Percentiles rank a stretch among this genome's conserved stretches.
Conservation (phyloP, 768 basidiomycete genomes). For the Suillus hirtellus region DNA sequence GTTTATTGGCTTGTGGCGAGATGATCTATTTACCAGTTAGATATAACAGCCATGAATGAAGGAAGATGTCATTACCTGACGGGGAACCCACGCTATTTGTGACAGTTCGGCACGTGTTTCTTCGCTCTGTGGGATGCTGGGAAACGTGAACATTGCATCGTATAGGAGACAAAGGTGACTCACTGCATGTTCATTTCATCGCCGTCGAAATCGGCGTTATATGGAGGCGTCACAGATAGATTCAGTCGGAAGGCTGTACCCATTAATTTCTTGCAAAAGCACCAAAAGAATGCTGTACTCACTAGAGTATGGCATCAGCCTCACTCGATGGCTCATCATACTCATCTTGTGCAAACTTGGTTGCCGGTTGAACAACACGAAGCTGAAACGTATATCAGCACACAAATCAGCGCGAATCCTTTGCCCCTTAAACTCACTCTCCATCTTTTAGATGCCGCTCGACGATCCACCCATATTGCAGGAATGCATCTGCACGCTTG, state of each 20-base stretch:
- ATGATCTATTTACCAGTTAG: slow-evolving; percentile 67
- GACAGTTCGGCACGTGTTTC: slow-evolving; percentile 98
- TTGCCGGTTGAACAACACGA: slow-evolving; percentile 95
- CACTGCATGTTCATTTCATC: slow-evolving; percentile 99
- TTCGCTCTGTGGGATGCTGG: slow-evolving; percentile 94
- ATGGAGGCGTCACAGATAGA: slow-evolving; percentile 96
- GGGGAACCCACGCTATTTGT: slow-evolving; percentile 97
- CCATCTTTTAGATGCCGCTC: slow-evolving; percentile 97
- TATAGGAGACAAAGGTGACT: slow-evolving; percentile 34
- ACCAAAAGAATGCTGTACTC: slow-evolving; percentile 36
- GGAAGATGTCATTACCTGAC: slow-evolving; percentile 60
- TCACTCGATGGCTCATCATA: slow-evolving; percentile 99
- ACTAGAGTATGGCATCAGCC: slow-evolving; percentile 98
- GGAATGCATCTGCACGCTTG: slow-evolving; percentile 90
- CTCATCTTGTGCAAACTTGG: slow-evolving; percentile 99
- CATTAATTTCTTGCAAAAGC: slow-evolving; percentile 1
- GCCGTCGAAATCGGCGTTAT: slow-evolving; percentile 99
- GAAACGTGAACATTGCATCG: slow-evolving; percentile 15
- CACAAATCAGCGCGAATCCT: slow-evolving; percentile 10
- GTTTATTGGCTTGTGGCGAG: slow-evolving; percentile 99
- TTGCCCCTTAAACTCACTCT: slow-evolving; percentile 67
- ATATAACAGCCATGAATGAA: not conserved
- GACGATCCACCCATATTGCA: slow-evolving; percentile 98
- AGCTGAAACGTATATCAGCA: slow-evolving; percentile 46
- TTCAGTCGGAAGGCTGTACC: slow-evolving; percentile 89